A percentile compares a stretch with the other conserved stretches of the same genome.
Conservation (phyloP, 2,329 filamentous ascomycete genomes). For the Chalaropsis thielavioides region DNA sequence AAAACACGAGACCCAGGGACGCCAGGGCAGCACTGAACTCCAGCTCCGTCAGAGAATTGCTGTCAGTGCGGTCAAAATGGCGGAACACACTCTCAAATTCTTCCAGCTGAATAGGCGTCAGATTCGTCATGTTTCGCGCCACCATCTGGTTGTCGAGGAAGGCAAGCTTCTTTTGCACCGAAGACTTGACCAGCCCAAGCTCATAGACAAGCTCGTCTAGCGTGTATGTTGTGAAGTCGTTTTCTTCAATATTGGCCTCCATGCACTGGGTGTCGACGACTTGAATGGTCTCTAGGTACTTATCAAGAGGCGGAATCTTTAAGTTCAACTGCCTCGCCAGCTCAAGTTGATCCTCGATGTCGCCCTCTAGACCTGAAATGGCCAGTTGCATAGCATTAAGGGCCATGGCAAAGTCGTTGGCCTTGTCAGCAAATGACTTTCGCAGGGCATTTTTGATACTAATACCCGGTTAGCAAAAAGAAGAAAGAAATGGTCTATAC, state of each 20-base stretch:
- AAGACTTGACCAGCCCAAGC: constrained; percentile 75
- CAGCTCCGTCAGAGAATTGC: constrained; percentile 78
- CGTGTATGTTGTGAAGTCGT: constrained; percentile 98
- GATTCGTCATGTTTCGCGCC: constrained; percentile 93
- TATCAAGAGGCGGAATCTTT: constrained; percentile 76
- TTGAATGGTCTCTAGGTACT: constrained; percentile 77
- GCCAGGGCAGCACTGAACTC: constrained; percentile 93
- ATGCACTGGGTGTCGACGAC: constrained; percentile 76
- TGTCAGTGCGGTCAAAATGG: constrained; percentile 88
- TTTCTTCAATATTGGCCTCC: constrained; percentile 97
- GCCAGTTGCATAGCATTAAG: constrained; percentile 89
- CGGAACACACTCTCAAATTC: constrained; percentile 98
- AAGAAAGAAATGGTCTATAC: not conserved
- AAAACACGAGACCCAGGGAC: constrained; percentile 89
- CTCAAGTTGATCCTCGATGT: constrained; percentile 83
- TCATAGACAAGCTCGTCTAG: constrained; percentile 95
- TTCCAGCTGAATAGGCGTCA: constrained; percentile 94
- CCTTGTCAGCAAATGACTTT: constrained; percentile 89
- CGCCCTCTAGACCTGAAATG: constrained; percentile 92
- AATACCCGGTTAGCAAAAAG: not conserved
- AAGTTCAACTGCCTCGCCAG: constrained; percentile 76
- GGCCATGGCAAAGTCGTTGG: constrained; percentile 91
- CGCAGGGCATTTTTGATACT: constrained; percentile 91
- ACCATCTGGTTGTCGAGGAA: constrained; percentile 99
- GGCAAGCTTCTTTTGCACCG: constrained; percentile 86